phyloP scores from a whole-genome alignment of 78 protist species.

The Pigoraptor vietnamica region DNA sequence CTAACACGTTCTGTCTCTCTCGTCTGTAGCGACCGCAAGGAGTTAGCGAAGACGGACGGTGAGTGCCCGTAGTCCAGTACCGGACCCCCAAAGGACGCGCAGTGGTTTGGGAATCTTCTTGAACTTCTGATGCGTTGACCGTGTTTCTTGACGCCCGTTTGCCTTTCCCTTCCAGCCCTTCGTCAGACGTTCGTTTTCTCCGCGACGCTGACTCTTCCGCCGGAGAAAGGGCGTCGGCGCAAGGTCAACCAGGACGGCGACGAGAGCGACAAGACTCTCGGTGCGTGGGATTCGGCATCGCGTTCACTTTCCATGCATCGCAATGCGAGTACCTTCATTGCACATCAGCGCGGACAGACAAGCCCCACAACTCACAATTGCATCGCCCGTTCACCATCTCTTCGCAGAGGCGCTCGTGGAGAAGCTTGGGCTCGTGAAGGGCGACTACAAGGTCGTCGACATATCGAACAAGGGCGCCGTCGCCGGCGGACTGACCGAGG shows the following conservation, averaged over 20 bases:
- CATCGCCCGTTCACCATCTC: not conserved
- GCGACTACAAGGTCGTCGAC: slow-evolving; percentile 5
- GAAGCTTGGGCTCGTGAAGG: not conserved
- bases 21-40: not conserved
- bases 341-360: not conserved
- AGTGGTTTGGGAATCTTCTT: not conserved
- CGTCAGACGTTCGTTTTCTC: slow-evolving; percentile 35
- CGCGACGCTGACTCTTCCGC: slow-evolving; percentile 28
- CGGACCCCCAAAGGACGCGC: not conserved
- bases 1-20: not conserved
- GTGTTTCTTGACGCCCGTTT: not conserved
- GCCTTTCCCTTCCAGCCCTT: not conserved
- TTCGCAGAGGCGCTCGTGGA: not conserved
- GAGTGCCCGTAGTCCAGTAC: not conserved
- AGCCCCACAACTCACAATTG: not conserved
- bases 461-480: not conserved
- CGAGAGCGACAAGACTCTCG: not conserved
- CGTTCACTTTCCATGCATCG: not conserved
- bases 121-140: not conserved
- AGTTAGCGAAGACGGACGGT: not conserved
- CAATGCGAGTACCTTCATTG: not conserved
- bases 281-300: not conserved
- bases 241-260: not conserved
- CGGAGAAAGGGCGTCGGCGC: not conserved
- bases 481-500: slow-evolving; percentile 15